Conservation (phyloP, 164 flowering plant genomes). For the Echeveria elegans region DNA sequence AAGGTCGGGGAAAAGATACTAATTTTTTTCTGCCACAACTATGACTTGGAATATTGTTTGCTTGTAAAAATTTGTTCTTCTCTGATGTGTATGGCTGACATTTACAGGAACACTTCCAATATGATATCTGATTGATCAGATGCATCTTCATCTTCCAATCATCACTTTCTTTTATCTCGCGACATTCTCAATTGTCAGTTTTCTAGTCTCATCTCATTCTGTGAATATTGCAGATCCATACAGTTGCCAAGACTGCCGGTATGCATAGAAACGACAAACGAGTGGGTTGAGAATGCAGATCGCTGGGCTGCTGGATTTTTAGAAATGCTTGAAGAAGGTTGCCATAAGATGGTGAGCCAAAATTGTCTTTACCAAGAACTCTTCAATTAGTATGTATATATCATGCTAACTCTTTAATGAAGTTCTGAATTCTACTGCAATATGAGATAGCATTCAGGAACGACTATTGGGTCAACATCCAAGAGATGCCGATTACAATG, state of each 20-base stretch:
- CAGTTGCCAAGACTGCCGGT: conserved; percentile 58
- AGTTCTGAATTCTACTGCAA: conserved; percentile 24
- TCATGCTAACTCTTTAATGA: background rate
- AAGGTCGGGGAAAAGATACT: conserved; percentile 46
- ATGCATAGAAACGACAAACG: conserved; percentile 51
- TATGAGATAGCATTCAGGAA: conserved; percentile 54
- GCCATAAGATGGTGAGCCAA: conserved; percentile 55
- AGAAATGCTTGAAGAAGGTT: conserved; percentile 85
- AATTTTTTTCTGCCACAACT: too few species aligned
- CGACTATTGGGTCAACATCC: conserved; percentile 29
- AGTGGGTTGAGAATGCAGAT: conserved; percentile 84
- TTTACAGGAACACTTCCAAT: too few species aligned
- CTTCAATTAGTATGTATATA: background rate
- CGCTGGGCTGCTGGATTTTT: conserved; percentile 75
- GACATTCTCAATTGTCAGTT: background rate
- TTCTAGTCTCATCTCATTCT: background rate
- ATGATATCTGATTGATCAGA: too few species aligned
- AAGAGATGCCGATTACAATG: background rate
- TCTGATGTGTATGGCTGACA: too few species aligned
- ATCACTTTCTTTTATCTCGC: background rate
- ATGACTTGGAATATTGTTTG: too few species aligned
- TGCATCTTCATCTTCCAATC: background rate
- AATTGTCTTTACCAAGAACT: background rate
- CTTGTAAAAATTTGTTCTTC: too few species aligned
- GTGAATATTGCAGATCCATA: conserved; percentile 41